Evolutionary conservation across 129 eudicot species (phyloP).

Genomic region (Oenanthe sinensis): DNA sequence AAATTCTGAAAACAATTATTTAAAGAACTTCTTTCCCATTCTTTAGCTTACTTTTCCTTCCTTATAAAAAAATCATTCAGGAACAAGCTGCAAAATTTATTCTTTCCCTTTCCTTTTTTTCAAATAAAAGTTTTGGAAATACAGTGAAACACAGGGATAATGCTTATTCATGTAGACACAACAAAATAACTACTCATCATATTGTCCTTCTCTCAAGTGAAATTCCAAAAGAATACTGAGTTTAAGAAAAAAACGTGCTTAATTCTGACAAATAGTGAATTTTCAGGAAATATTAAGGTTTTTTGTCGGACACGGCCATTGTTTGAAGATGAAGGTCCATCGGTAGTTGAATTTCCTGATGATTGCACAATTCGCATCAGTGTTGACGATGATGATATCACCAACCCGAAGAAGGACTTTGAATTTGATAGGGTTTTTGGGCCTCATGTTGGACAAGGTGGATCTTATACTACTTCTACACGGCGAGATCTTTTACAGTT

Average conservation of each 20-base stretch:
- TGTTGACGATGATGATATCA: conserved; percentile 66
- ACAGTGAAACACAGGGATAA: background rate
- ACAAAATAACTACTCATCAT: background rate
- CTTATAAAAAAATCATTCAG: no score
- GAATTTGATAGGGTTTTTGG: conserved; percentile 98
- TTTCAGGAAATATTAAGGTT: conserved; percentile 83
- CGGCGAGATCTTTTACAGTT: background rate
- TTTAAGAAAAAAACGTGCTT: background rate
- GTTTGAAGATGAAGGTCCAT: conserved; percentile 94
- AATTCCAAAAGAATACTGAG: background rate
- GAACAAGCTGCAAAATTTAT: no score
- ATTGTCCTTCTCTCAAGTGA: background rate
- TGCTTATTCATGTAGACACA: no score
- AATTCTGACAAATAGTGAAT: background rate
- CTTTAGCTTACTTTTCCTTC: no score
- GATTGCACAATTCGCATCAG: conserved; percentile 67
- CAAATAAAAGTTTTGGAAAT: no score
- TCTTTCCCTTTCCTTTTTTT: no score
- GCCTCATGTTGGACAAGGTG: conserved; percentile 98
- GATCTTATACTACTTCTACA: background rate
- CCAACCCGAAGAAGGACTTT: conserved; percentile 90
- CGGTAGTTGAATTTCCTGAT: conserved; percentile 85
- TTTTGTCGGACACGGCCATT: conserved; percentile 95
- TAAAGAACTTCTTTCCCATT: no score
- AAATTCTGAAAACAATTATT: no score